Evolutionary conservation across 2,329 filamentous ascomycete genomes (phyloP).

Genomic region (Aspergillaceae sp.): DNA sequence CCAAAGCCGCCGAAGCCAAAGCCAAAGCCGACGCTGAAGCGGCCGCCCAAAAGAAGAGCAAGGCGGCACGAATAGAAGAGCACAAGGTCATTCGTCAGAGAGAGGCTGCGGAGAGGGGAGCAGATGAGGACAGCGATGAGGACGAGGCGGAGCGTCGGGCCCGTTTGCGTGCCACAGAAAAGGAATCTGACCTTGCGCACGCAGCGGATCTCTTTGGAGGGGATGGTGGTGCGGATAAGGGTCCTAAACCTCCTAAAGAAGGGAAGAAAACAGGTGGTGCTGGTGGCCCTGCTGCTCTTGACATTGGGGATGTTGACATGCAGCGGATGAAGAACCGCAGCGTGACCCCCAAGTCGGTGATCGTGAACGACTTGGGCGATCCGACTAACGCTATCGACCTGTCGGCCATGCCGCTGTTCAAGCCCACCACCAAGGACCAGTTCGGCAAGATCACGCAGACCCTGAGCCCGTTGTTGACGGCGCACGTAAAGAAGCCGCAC

Average conservation of each 20-base stretch:
- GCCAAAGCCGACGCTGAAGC: constrained; percentile 83
- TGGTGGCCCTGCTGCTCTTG: background rate
- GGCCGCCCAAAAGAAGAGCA: constrained; percentile 83
- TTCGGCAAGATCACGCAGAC: constrained; percentile 72
- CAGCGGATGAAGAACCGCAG: constrained; percentile 57
- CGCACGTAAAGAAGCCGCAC: constrained; percentile 77
- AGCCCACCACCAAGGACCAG: constrained; percentile 76
- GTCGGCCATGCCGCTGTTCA: constrained; percentile 71
- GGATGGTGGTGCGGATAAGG: too few species aligned
- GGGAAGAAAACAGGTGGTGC: too few species aligned
- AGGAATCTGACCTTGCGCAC: constrained; percentile 80
- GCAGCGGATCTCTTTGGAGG: constrained; percentile 62
- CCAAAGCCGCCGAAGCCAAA: constrained; percentile 76
- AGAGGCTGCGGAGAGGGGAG: constrained; percentile 51
- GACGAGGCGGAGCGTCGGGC: constrained; percentile 65
- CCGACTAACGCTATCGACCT: constrained; percentile 76
- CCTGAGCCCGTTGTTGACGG: constrained; percentile 66
- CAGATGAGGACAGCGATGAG: constrained; percentile 55
- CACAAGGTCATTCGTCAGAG: constrained; percentile 55
- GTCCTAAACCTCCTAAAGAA: too few species aligned
- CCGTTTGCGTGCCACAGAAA: constrained; percentile 68
- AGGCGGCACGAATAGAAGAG: constrained; percentile 76
- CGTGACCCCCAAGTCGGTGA: constrained; percentile 55
- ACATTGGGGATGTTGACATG: constrained; percentile 65
- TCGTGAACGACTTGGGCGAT: constrained; percentile 60